A percentile compares a stretch with the other conserved stretches of the same genome.
phyloP scores from a whole-genome alignment of 169 alveolate genomes.

The Plasmodium vinckei region DNA sequence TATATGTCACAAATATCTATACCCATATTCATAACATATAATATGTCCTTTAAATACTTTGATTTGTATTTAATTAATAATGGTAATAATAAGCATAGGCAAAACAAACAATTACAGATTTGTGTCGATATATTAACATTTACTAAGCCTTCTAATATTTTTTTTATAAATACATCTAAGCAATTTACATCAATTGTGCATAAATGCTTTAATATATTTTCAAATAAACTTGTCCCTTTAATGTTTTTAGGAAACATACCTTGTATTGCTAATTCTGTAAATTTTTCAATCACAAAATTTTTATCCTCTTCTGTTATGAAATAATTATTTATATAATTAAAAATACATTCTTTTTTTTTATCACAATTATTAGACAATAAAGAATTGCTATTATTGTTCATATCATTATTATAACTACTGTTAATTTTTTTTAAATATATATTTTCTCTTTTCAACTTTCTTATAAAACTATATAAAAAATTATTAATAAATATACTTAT shows the following conservation, averaged over 20 bases:
- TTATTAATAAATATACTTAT: conserved; percentile 51
- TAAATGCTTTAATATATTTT: conserved; percentile 66
- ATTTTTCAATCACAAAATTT: conserved; percentile 49
- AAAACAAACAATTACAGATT: conserved; percentile 60
- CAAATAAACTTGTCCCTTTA: conserved; percentile 68
- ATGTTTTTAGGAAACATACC: conserved; percentile 69
- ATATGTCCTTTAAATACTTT: conserved; percentile 31
- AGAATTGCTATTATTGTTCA: neutral
- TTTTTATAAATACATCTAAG: conserved; percentile 51
- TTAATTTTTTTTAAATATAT: conserved; percentile 14
- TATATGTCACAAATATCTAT: conserved; percentile 69
- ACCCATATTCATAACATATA: conserved; percentile 61
- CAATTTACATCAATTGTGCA: conserved; percentile 61
- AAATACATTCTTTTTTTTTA: neutral
- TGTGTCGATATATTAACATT: conserved; percentile 70
- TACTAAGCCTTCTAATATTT: conserved; percentile 44
- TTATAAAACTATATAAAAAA: conserved; percentile 55
- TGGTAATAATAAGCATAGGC: conserved; percentile 68
- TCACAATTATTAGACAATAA: too few species aligned
- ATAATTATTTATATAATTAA: conserved; percentile 35
- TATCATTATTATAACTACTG: neutral
- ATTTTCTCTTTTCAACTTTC: conserved; percentile 57
- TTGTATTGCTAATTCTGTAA: conserved; percentile 45
- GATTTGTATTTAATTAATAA: conserved; percentile 56
- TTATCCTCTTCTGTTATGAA: conserved; percentile 60